Conservation (phyloP, 2,329 filamentous ascomycete species). For the Neospermospora avenae region DNA sequence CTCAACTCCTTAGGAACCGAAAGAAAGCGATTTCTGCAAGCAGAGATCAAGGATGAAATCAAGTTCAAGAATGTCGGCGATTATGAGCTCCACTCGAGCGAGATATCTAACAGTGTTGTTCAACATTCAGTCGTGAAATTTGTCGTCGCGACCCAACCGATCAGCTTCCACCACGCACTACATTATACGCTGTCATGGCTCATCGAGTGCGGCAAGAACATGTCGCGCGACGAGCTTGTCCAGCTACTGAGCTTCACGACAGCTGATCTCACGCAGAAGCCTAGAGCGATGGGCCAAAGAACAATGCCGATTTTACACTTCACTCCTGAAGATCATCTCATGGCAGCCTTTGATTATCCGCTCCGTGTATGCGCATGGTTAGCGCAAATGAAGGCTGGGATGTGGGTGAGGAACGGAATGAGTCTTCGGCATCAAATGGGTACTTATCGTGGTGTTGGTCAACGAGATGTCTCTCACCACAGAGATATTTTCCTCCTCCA, state of each 20-base stretch:
- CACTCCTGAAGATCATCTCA: conserved; percentile 72
- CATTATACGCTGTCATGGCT: conserved; percentile 97
- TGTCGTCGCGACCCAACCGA: conserved; percentile 80
- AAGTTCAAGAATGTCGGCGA: conserved; percentile 74
- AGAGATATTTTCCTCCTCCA: conserved; percentile 93
- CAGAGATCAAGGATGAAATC: conserved; percentile 83
- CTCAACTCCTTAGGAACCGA: conserved; percentile 89
- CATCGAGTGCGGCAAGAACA: conserved; percentile 79
- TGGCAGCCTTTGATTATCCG: conserved; percentile 89
- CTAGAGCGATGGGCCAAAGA: conserved; percentile 56
- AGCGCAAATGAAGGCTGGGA: conserved; percentile 94
- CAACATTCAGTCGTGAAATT: conserved; percentile 75
- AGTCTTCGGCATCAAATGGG: conserved; percentile 93
- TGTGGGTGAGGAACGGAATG: conserved; percentile 98
- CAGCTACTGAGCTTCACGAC: conserved; percentile 69
- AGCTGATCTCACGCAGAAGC: conserved; percentile 64
- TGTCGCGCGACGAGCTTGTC: conserved; percentile 64
- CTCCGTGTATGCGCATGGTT: conserved; percentile 93
- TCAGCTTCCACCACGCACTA: conserved; percentile 96
- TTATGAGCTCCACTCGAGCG: conserved; percentile 70
- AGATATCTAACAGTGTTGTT: conserved; percentile 26
- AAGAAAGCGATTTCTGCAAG: conserved; percentile 75
- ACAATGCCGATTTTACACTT: conserved; percentile 55
- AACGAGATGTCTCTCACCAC: conserved; percentile 90
- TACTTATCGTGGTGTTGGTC: conserved; percentile 84